Evolutionary conservation across 345 rosid genomes (phyloP).

Genomic region (Chamaenerion angustifolium): DNA sequence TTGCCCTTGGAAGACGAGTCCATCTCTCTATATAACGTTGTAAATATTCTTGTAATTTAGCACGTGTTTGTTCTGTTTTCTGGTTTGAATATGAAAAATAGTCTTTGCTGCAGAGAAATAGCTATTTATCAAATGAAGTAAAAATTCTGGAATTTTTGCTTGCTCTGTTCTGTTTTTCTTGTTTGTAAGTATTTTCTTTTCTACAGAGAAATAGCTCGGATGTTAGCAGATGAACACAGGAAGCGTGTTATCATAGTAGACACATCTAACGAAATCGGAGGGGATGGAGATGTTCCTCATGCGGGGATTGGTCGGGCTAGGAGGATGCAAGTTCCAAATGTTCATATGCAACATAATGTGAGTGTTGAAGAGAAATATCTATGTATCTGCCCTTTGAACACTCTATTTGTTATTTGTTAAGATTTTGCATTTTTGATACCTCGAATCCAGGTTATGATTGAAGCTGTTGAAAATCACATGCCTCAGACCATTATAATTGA

Average conservation of each 20-base stretch:
- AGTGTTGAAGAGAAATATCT: background rate
- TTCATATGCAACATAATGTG: constrained; percentile 38
- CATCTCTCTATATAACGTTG: background rate
- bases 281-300: constrained; percentile 66
- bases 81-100: background rate
- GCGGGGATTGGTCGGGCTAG: constrained; percentile 63
- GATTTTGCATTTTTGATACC: too few species aligned
- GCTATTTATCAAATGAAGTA: too few species aligned
- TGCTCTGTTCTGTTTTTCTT: too few species aligned
- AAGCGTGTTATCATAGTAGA: constrained; percentile 36
- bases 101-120: constrained; percentile 30
- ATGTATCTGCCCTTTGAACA: background rate
- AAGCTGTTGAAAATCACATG: constrained; percentile 72
- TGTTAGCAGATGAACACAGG: constrained; percentile 3
- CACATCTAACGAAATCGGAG: constrained; percentile 72
- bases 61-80: background rate
- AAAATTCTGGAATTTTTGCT: too few species aligned
- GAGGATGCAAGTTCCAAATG: constrained; percentile 65
- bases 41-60: too few species aligned
- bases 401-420: background rate
- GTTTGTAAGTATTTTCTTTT: background rate
- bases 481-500: constrained; percentile 72
- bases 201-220: constrained; percentile 3
- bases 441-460: constrained; percentile 36
- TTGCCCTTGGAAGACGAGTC: background rate